These are phyloP conservation scores for Penicillium sp. DNA, from an alignment of 2,329 filamentous ascomycete species.

Conservation along the genomic window DNA sequence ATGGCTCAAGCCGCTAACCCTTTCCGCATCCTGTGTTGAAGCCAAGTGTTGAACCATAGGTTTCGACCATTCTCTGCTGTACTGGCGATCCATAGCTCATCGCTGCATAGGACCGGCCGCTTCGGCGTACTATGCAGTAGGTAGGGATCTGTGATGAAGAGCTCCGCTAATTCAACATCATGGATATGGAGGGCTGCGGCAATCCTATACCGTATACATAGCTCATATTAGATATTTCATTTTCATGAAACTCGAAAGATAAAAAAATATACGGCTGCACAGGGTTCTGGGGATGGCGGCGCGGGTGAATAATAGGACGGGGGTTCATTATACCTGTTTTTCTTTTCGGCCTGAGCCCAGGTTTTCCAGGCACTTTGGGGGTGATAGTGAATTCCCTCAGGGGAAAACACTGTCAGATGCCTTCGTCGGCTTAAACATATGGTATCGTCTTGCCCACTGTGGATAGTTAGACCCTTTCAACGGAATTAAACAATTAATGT, in stretches of 20 bases:
- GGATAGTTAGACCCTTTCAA: not conserved
- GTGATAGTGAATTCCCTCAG: slow-evolving; percentile 3
- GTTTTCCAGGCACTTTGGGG: slow-evolving; percentile 23
- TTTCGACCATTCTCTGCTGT: slow-evolving; percentile 18
- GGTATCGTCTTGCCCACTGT: slow-evolving; percentile 17
- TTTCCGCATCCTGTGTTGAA: not conserved
- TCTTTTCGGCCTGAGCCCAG: slow-evolving; percentile 32
- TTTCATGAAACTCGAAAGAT: no score
- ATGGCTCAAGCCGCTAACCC: no score
- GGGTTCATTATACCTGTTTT: slow-evolving; percentile 20
- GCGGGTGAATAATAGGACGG: no score
- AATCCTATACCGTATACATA: no score
- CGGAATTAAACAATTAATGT: slow-evolving; percentile 15
- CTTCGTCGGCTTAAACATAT: not conserved
- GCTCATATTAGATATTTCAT: no score
- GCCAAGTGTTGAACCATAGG: not conserved
- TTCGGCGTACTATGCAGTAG: not conserved
- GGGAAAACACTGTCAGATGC: not conserved
- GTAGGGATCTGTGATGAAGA: slow-evolving; percentile 26
- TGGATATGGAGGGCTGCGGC: slow-evolving; percentile 27
- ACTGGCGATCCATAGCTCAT: slow-evolving; percentile 22
- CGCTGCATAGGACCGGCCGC: slow-evolving; percentile 4
- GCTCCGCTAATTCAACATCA: slow-evolving; percentile 33
- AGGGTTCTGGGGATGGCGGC: no score
- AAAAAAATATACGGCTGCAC: no score